Evolutionary conservation across 441 rosid species (phyloP).

Genomic region (Pelargonium australe): DNA sequence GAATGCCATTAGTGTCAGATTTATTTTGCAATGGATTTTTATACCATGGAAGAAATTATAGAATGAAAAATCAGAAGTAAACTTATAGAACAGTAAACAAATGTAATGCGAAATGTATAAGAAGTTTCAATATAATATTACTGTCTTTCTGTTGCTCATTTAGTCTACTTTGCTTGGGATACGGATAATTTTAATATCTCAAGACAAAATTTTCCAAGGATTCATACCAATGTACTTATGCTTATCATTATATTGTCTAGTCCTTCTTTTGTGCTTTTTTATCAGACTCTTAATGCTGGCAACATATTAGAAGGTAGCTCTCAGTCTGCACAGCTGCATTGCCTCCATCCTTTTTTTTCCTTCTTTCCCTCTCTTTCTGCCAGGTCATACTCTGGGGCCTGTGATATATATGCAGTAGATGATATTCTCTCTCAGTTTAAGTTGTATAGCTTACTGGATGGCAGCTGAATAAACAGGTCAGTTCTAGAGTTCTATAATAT

Average conservation of each 20-base stretch:
- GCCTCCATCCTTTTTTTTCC: slow-evolving; percentile 1
- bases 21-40: neutral
- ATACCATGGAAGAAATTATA: slow-evolving; percentile 1
- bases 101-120: neutral
- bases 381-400: too few species aligned
- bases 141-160: too few species aligned
- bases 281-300: neutral
- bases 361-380: neutral
- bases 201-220: too few species aligned
- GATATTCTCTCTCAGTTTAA: too few species aligned
- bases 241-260: too few species aligned
- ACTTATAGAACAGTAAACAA: slow-evolving; percentile 2
- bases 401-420: too few species aligned
- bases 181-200: too few species aligned
- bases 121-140: neutral
- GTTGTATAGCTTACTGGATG: too few species aligned
- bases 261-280: neutral
- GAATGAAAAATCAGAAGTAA: neutral
- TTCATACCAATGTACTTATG: too few species aligned
- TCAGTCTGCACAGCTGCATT: neutral
- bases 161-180: too few species aligned
- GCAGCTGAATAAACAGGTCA: too few species aligned
- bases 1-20: slow-evolving; percentile 10
- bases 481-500: too few species aligned
- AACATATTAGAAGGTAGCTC: neutral